Evolutionary conservation across 202 grass and related monocot genomes (phyloP).

Genomic region (Zoysia matrella): DNA sequence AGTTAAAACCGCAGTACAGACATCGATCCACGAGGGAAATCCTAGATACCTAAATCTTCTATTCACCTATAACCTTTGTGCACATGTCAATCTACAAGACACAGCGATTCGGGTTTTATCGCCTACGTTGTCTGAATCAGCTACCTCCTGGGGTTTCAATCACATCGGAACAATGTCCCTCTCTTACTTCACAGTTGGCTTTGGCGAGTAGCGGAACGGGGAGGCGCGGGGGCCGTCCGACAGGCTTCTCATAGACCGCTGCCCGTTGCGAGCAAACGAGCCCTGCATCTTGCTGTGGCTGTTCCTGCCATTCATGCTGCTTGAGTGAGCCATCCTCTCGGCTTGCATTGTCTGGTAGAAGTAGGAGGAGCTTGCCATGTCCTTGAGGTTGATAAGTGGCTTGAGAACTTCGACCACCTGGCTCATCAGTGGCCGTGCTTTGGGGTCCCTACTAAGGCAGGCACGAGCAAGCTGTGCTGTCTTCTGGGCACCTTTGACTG

Average conservation of each 20-base stretch:
- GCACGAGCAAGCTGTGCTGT: conserved; percentile 70
- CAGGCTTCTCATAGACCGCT: conserved; percentile 61
- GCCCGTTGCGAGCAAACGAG: conserved; percentile 50
- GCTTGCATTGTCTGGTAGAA: conserved; percentile 84
- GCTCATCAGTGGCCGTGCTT: conserved; percentile 76
- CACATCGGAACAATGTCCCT: background rate
- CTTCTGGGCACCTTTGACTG: conserved; percentile 75
- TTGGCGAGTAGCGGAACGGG: conserved; percentile 69
- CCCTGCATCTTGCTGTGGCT: conserved; percentile 54
- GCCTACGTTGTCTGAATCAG: conserved; percentile 37
- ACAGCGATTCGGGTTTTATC: conserved; percentile 39
- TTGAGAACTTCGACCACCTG: conserved; percentile 73
- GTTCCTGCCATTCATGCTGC: conserved; percentile 58
- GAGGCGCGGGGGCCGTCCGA: conserved; percentile 69
- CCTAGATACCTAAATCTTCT: conserved; percentile 42
- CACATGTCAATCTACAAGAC: conserved; percentile 71
- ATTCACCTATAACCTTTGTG: conserved; percentile 64
- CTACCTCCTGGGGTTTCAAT: background rate
- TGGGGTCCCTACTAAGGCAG: conserved; percentile 77
- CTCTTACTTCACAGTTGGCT: conserved; percentile 52
- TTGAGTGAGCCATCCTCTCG: conserved; percentile 58
- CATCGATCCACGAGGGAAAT: conserved; percentile 39
- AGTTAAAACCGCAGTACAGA: conserved; percentile 36
- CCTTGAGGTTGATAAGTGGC: conserved; percentile 76
- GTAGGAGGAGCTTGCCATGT: conserved; percentile 83